Base-by-base conservation (phyloP, 1,284 basidiomycete genomes). In the Mixia osmundae region DNA sequence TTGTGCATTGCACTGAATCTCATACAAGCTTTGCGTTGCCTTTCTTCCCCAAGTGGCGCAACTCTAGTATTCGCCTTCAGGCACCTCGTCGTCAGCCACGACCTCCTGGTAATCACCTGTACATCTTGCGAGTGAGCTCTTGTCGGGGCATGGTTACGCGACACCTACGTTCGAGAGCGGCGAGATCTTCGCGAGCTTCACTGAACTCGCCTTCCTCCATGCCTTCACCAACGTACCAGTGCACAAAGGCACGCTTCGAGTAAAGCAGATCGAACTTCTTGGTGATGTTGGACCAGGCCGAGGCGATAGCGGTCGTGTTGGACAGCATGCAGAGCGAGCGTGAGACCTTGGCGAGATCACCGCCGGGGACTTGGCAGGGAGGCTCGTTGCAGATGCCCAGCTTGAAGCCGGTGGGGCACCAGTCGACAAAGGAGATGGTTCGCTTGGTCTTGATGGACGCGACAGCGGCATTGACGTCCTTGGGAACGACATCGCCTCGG, bases 351-450 rank as follows among this genome's bases (percentile, higher is more conserved):
- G 89, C 89, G 44, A 95, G 73, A 55, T 97, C 89, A 49, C 87
- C 85, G 34, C 79, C 77, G 39, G 83, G 82, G 28, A 97, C 79
- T 46, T 69, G 67, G 18, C 82, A 77, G 18, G 89, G 71, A 33
- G 89, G 43, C 34, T 44, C 40, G 36, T 40, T 40, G 20, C 37
- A 35, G 44, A 42, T 36, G 53, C 49, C 49, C 32, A 47, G 69
- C 69, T 69, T 91, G 89, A 76, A 94, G 71, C 57, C 87, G 71
- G 87, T 94, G 33, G 85, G 83, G 63, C 89, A 95, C 89, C 89
- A 97, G 59, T 97, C 89, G 49, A 61, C 59, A 52, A 85, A 85
- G 57, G 91, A 85, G 54, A 97, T 94, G 22, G 83, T 87, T 50
- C 76, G 72, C 68, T 85, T 89, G 44, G 85, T 94, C 69, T 89